Evolutionary conservation across 768 basidiomycete species (phyloP), one percentile per base, ranked within the genome.

Genomic region (Tylopilus felleus): DNA sequence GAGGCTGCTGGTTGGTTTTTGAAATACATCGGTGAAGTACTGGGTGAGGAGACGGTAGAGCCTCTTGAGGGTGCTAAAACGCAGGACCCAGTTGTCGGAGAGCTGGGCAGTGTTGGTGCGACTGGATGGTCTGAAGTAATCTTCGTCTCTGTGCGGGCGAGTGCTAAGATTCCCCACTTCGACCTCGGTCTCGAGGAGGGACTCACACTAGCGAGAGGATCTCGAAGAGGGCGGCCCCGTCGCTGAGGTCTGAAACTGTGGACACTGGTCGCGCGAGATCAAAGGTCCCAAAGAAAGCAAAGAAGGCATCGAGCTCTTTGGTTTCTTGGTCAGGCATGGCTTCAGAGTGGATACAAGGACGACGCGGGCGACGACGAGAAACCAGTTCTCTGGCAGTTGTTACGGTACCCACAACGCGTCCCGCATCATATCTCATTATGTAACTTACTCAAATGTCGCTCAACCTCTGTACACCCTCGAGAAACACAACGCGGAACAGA

Each of bases 51-150:
- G 81, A 42, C 93, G 80, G 71, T 92, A 94, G 47, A 94, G 78
- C 22, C 88, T 82, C 65, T 95, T 95, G 56, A 95, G 80, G 9
- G 86, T 71, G 69, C 80, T 86, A 70, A 93, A 92, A 13, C 92
- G 84, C 29, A 93, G 72, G 52, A 93, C 90, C 93, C 93, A 96
- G 71, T 91, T 94, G 64, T 93, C 91, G 12, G 87, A 82, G 2
- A 77, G 77, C 50, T 89, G 84, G 17, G 79, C 71, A 0, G 84
- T 75, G 6, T 79, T 76, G 6, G 81, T 73, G 12, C 86, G 80
- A 19, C 76, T 73, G 5, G 83, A 72, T 49, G 80, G 81, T 42
- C 82, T 80, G 65, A 95, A 95, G 73, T 91, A 91, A 29, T 85
- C 80, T 45, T 77, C 75, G 73, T 94, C 93, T 60, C 92, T 94